Conservation (phyloP, 2,329 filamentous ascomycete species). For the Ceratocystis huliohia region DNA sequence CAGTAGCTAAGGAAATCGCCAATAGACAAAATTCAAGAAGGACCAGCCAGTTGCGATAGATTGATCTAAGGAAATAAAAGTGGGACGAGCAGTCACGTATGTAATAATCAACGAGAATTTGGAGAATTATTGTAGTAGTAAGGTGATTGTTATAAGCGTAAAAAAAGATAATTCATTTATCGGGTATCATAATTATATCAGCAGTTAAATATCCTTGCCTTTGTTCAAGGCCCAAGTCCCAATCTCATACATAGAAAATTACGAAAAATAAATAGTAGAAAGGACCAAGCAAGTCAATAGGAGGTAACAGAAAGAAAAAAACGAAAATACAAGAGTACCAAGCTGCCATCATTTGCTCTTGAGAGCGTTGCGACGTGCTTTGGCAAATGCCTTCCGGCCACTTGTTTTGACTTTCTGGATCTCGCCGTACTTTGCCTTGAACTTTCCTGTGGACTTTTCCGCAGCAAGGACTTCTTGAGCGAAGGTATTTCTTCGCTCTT, state of each 20-base stretch:
- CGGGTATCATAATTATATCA: conserved; percentile 19
- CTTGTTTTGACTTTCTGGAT: conserved; percentile 73
- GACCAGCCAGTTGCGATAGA: neutral
- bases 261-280: neutral
- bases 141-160: neutral
- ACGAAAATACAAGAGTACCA: neutral
- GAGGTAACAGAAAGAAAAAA: neutral
- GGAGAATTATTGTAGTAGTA: neutral
- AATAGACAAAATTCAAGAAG: neutral
- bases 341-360: conserved; percentile 6
- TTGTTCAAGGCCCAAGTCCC: neutral
- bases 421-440: conserved; percentile 76
- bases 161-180: conserved; percentile 12
- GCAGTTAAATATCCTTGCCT: neutral
- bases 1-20: neutral
- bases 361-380: conserved; percentile 13
- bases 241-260: conserved; percentile 7
- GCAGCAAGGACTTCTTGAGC: conserved; percentile 68
- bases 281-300: neutral
- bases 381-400: conserved; percentile 78
- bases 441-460: conserved; percentile 35
- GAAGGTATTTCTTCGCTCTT: conserved; percentile 75
- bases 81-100: neutral
- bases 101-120: neutral
- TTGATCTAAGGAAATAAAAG: neutral